Conservation (phyloP, 805 yeast species). For the Jamesozyma rosinii region DNA sequence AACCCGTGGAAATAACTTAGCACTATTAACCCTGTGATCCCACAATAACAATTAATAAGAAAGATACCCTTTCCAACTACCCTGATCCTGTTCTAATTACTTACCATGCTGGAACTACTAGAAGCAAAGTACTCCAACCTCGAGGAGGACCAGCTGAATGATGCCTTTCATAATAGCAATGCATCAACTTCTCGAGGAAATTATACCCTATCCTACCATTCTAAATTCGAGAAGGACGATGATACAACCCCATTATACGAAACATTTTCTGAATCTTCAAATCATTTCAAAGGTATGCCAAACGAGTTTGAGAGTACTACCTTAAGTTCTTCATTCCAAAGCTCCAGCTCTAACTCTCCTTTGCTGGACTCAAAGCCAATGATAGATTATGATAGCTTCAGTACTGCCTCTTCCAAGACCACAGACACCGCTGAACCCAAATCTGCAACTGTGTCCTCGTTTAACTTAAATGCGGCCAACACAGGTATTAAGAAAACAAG, state of each 20-base stretch:
- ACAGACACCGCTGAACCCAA: background rate
- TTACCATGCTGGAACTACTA: background rate
- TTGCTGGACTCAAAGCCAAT: background rate
- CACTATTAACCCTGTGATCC: too few relatives aligned
- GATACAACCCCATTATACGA: background rate
- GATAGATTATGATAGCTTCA: background rate
- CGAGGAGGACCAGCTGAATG: background rate
- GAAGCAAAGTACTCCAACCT: background rate
- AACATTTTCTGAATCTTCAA: background rate
- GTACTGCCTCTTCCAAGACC: background rate
- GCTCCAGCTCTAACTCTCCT: background rate
- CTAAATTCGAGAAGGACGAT: background rate
- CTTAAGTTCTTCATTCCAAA: background rate
- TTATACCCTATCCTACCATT: background rate
- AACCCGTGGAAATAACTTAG: too few relatives aligned
- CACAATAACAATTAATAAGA: too few relatives aligned
- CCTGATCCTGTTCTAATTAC: too few relatives aligned
- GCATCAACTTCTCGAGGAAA: background rate
- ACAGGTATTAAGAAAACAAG: conserved; percentile 9
- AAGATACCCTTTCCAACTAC: too few relatives aligned
- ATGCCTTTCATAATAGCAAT: background rate
- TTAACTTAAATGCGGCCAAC: background rate
- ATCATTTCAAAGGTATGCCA: background rate
- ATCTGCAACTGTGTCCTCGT: background rate
- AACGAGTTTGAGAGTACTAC: background rate